Evolutionary conservation across 2,329 filamentous ascomycete genomes (phyloP), one percentile per base, ranked within the genome.

Genomic region (Stemphylium lycopersici): DNA sequence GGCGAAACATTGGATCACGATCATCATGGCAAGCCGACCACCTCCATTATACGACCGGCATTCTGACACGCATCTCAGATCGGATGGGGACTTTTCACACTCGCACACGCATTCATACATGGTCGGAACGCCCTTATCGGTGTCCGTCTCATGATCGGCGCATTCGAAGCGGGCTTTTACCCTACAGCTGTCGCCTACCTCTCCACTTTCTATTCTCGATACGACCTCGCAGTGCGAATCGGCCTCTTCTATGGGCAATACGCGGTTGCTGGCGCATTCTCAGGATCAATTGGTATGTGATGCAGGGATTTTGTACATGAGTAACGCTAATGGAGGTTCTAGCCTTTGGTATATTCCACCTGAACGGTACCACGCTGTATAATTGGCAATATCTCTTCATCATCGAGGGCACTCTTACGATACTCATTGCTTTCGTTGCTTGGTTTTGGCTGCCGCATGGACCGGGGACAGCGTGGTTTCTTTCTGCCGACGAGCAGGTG

Each of bases 141-240:
- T 24, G 39, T 67, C 18, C 52, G 66, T 18, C 44, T 70, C 0
- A 51, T 67, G 52, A 60, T 83, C 6, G 74, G 81, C 31, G 65
- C 72, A 6, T 73, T 69, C 31, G 83, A 86, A 67, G 82, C 81
- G 0, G 83, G 80, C 0, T 85, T 84, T 69, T 84, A 83, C 52
- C 79, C 82, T 6, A 77, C 80, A 0, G 78, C 80, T 15, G 79
- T 84, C 3, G 83, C 82, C 61, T 85, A 82, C 58, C 66, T 82
- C 3, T 79, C 83, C 0, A 74, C 80, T 0, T 84, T 85, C 45
- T 81, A 82, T 51, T 66, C 69, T 15, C 62, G 66, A 6, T 67
- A 70, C 20, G 76, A 79, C 42, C 74, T 79, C 59, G 78, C 71
- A 1, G 75, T 78, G n/a, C 74, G 77, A 13, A 72, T 77, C 11